Base-by-base conservation (phyloP, 768 basidiomycete genomes). In the Boletus rufocinnamomeus region DNA sequence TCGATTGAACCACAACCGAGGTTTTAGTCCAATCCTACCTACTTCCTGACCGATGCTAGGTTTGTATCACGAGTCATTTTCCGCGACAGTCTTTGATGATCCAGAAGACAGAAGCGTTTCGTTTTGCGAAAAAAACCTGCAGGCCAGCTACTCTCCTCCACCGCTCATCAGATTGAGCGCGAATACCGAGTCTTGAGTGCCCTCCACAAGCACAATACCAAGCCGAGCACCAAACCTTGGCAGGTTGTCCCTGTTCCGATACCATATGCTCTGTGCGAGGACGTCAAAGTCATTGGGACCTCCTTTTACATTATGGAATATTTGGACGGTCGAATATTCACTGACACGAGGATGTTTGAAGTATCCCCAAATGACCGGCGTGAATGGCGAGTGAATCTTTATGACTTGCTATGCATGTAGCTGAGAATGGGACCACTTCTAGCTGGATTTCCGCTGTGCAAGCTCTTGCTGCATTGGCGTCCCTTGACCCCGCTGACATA, bases 261-360 rank as follows among this genome's bases (percentile, higher is more conserved):
- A 64, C 91, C 94, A 0, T 88, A 90, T 59, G 79, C 86, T 27
- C 77, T 98, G 2, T 98, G 96, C 69, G 85, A 90, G 65, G 92
- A 98, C 67, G 76, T 66, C 37, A 66, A 75, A 4, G 81, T 98
- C 41, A 79, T 96, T 21, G 96, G 95, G 4, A 93, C 94, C 25
- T 84, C 89, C 2, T 98, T 98, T 75, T 98, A 97, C 70, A 82
- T 98, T 46, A 98, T 99, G 96, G 90, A 98, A 70, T 98, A 91
- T 70, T 69, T 98, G 46, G 87, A 96, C 23, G 96, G 96, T 1
- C 83, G 97, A 48, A 95, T 98, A 64, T 99, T 97, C 75, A 91
- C 92, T 14, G 90, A 98, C 72, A 77, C 82, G 9, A 74, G 84
- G 60, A 87, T 97, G 86, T 83, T 84, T 0, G 86, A 90, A 66